These are phyloP conservation scores for Arthrobotrys pseudoclavata DNA, from an alignment of 2,329 filamentous ascomycete genomes.

Conservation along the genomic window DNA sequence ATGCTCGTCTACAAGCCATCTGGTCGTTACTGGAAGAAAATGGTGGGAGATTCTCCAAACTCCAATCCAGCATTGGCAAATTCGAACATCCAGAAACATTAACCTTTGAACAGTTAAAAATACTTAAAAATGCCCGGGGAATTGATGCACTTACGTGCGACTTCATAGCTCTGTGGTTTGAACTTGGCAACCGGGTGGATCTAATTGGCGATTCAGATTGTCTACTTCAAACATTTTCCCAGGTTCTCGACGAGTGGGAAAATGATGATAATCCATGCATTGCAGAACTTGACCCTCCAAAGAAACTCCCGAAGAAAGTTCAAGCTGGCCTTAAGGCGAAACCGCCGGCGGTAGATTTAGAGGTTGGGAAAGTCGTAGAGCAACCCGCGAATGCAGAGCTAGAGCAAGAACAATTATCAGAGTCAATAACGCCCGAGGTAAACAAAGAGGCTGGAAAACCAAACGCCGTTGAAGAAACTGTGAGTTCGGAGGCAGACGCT, in stretches of 20 bases:
- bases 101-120: background rate
- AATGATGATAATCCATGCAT: conserved; percentile 11
- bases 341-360: no score
- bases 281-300: no score
- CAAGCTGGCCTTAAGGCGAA: no score
- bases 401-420: no score
- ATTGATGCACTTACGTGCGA: background rate
- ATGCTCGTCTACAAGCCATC: conserved; percentile 5
- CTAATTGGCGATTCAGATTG: conserved; percentile 5
- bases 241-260: conserved; percentile 29
- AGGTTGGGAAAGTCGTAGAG: no score
- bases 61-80: background rate
- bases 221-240: background rate
- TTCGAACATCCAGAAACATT: background rate
- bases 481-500: no score
- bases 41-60: conserved; percentile 4
- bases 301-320: no score
- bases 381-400: no score
- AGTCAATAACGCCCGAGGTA: no score
- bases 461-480: no score
- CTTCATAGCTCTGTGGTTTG: conserved; percentile 47
- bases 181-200: conserved; percentile 34
- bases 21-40: conserved; percentile 5
- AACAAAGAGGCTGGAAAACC: no score
- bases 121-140: background rate